Evolutionary conservation across 805 yeast species (phyloP), one percentile per base, ranked within the genome.

Genomic region (Schwanniomyces yamadae): DNA sequence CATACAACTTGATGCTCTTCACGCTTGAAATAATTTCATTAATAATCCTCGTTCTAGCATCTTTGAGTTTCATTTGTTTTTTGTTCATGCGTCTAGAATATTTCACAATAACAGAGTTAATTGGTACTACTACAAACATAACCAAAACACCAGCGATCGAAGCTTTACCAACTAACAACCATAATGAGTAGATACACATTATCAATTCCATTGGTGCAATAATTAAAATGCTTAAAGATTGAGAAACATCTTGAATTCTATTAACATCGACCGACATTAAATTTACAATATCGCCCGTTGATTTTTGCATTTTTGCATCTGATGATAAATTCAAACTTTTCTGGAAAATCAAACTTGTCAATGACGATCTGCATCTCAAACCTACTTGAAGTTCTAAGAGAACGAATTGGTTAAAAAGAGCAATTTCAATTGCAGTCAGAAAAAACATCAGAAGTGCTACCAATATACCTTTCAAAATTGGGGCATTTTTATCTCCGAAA

Each of bases 351-450:
- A 57, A 43, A 7, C 57, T 37, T 4, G 57, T 42, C 31, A 61
- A 41, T 2, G 57, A 42, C 6, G 58, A 28, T 18, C 80, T 80
- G 25, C 80, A 67, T 26, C 80, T 76, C 57, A 84, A 67, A 10
- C 86, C 86, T 3, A 84, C 74, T 44, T 78, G 78, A 36, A 67
- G 69, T 14, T 79, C 74, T 22, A 63, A 64, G 31, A 79, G 66
- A 43, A 80, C 77, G 52, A 81, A 84, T 56, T 84, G 86, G 55
- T 86, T 91, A 44, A 74, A 73, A 12, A 83, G 59, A 2, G 74
- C 65, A 0, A 93, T 81, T 36, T 81, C 79, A 2, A 75, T 16
- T 8, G 87, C 51, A 0, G 88, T 78, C 5, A 78, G 71, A 4
- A 63, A 39, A 51, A 88, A 83, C 79, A 89, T 77, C 3, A 73